Percentiles rank a stretch among this genome's conserved stretches.
Conservation (phyloP, 352 stramenopile genomes). For the Pythium brachiatum region DNA sequence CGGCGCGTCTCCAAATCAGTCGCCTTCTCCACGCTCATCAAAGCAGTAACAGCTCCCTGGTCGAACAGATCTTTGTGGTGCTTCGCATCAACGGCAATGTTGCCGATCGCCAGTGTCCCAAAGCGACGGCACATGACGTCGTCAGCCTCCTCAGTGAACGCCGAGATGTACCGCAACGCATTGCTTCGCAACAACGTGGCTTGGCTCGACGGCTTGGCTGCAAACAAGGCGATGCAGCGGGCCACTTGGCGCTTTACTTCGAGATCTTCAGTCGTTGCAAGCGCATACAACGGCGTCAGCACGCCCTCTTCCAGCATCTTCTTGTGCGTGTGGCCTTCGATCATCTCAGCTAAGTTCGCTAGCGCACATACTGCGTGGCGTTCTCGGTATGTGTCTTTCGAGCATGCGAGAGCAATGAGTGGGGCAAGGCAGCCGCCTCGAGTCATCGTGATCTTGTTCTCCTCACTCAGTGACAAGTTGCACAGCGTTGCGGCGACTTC, state of each 20-base stretch:
- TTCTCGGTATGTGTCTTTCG: constrained; percentile 88
- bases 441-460: constrained; percentile 96
- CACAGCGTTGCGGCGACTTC: constrained; percentile 94
- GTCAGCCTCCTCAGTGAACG: constrained; percentile 79
- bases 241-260: constrained; percentile 92
- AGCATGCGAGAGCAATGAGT: constrained; percentile 87
- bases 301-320: constrained; percentile 93
- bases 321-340: constrained; percentile 93
- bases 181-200: constrained; percentile 82
- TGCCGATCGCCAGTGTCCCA: constrained; percentile 89
- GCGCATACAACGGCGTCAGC: constrained; percentile 87
- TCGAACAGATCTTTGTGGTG: constrained; percentile 94
- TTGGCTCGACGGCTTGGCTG: constrained; percentile 91
- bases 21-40: constrained; percentile 86
- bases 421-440: constrained; percentile 92
- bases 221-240: constrained; percentile 92
- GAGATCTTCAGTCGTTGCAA: constrained; percentile 68
- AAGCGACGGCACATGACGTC: constrained; percentile 88
- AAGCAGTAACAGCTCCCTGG: constrained; percentile 82
- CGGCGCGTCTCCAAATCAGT: constrained; percentile 90
- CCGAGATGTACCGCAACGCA: constrained; percentile 85
- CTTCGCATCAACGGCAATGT: constrained; percentile 84
- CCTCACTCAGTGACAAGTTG: constrained; percentile 94
- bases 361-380: constrained; percentile 92
- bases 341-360: constrained; percentile 95